Conservation (phyloP, 768 basidiomycete genomes). For the Lentinula detonsa region DNA sequence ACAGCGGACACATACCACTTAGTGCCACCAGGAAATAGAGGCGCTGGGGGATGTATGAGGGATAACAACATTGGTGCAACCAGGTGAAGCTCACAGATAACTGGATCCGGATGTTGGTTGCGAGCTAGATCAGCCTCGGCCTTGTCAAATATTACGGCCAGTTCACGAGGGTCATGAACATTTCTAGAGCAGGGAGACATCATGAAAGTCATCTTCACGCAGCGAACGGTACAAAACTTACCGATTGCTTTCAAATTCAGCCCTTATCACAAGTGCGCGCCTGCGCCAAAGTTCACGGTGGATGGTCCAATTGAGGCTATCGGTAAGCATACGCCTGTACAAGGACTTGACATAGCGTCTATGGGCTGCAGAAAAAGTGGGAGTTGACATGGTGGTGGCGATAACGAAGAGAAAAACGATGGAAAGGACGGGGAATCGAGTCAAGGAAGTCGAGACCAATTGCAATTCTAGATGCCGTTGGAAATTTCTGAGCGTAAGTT, state of each 20-base stretch:
- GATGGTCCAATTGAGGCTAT: conserved; percentile 87
- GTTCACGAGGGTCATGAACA: conserved; percentile 77
- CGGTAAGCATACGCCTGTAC: conserved; percentile 82
- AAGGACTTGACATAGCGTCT: conserved; percentile 86
- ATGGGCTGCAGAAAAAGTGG: conserved; percentile 69
- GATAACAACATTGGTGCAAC: not conserved
- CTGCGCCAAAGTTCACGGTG: conserved; percentile 82
- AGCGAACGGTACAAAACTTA: conserved; percentile 25
- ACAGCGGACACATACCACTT: conserved; percentile 67
- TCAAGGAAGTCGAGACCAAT: not conserved
- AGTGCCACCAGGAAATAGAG: conserved; percentile 84
- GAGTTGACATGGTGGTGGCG: conserved; percentile 41
- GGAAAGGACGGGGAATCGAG: not conserved
- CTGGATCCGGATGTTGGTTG: conserved; percentile 85
- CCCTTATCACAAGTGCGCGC: conserved; percentile 80
- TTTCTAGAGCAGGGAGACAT: conserved; percentile 39
- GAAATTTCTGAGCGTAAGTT: not conserved
- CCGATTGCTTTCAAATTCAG: conserved; percentile 93
- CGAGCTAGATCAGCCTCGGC: conserved; percentile 71
- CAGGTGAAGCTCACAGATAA: conserved; percentile 62
- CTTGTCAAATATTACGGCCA: conserved; percentile 70
- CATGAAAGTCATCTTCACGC: conserved; percentile 2
- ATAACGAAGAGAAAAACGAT: conserved; percentile 6
- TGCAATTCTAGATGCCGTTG: not conserved
- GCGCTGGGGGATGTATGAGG: conserved; percentile 39